Conservation (phyloP, 768 basidiomycete species). For the Tulasnella sp. region DNA sequence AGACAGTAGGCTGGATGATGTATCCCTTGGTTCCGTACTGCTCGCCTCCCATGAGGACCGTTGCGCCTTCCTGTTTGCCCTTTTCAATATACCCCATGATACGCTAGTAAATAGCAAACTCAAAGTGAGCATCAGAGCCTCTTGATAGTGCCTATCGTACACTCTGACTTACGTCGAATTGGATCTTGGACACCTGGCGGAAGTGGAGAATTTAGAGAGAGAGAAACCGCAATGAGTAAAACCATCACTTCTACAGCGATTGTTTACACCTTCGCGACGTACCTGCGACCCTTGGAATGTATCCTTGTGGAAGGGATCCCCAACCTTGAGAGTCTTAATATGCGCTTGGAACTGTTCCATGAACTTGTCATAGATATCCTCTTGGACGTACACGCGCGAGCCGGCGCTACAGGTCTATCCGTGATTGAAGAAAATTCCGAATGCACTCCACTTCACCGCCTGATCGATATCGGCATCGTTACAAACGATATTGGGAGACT, state of each 20-base stretch:
- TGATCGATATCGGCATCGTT: conserved; percentile 63
- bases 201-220: too few relatives aligned
- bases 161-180: conserved; percentile 48
- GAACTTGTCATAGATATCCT: conserved; percentile 69
- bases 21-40: conserved; percentile 41
- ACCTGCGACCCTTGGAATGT: conserved; percentile 68
- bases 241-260: too few relatives aligned
- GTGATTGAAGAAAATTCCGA: conserved; percentile 65
- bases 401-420: conserved; percentile 77
- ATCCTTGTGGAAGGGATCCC: conserved; percentile 53
- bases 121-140: neutral
- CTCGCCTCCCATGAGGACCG: conserved; percentile 49
- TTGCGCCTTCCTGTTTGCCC: conserved; percentile 64
- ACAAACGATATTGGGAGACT: conserved; percentile 62
- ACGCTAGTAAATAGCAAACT: conserved; percentile 37
- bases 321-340: conserved; percentile 48
- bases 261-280: too few relatives aligned
- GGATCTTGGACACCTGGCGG: conserved; percentile 56
- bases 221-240: too few relatives aligned
- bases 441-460: conserved; percentile 58
- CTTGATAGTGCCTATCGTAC: neutral
- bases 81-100: conserved; percentile 69
- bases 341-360: conserved; percentile 45
- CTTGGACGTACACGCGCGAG: conserved; percentile 74
- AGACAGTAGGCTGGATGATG: conserved; percentile 50